Evolutionary conservation across 176 grass and related monocot genomes (phyloP).

Genomic region (Hyparrhenia diplandra): DNA sequence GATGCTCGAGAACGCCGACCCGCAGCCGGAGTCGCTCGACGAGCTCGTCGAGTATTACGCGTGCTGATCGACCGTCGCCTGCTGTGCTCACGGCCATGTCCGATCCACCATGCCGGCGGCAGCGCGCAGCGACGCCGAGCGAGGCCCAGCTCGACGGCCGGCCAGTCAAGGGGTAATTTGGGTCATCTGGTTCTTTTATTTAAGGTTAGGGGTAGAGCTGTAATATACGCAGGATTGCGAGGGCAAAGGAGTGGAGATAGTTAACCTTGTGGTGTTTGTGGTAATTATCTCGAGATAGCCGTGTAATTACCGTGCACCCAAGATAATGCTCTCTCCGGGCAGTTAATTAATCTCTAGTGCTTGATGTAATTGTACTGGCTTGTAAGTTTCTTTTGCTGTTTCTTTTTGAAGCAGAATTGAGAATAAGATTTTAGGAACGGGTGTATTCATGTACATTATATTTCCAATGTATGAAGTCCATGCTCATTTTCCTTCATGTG

Average conservation of each 20-base stretch:
- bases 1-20: slow-evolving; percentile 96
- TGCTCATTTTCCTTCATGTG: background rate
- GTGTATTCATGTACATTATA: background rate
- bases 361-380: slow-evolving; percentile 23
- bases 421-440: slow-evolving; percentile 32
- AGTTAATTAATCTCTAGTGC: slow-evolving; percentile 25
- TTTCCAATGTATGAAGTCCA: slow-evolving; percentile 25
- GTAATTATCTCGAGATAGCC: slow-evolving; percentile 30
- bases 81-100: background rate
- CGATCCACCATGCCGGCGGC: background rate
- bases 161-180: slow-evolving; percentile 29
- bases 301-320: slow-evolving; percentile 29
- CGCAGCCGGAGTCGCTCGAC: slow-evolving; percentile 76
- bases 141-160: background rate
- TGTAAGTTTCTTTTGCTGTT: too few species aligned
- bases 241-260: slow-evolving; percentile 18
- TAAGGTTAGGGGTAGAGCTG: slow-evolving; percentile 37
- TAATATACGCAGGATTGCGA: slow-evolving; percentile 26
- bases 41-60: slow-evolving; percentile 96
- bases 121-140: background rate
- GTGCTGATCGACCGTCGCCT: slow-evolving; percentile 25
- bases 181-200: slow-evolving; percentile 21
- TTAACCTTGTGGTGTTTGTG: slow-evolving; percentile 35
- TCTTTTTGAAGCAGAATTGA: background rate
- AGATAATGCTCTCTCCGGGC: slow-evolving; percentile 25